Evolutionary conservation across 306 rosid genomes (phyloP).

Genomic region (Bauhinia variegata): DNA sequence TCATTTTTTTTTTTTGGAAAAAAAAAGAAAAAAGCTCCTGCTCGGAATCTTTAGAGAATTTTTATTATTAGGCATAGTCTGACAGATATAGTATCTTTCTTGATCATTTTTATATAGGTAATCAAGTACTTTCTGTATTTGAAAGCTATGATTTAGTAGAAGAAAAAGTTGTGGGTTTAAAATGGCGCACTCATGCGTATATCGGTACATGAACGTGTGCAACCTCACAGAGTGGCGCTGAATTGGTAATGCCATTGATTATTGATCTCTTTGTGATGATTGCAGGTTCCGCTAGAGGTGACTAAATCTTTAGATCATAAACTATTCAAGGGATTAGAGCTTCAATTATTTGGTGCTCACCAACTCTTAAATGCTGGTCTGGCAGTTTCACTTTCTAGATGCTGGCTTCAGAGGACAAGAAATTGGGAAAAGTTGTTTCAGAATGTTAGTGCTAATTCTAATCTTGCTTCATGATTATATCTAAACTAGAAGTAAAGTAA

Average conservation of each 20-base stretch:
- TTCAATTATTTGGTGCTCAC: slow-evolving; percentile 73
- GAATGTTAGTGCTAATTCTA: slow-evolving; percentile 48
- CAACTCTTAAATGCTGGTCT: slow-evolving; percentile 76
- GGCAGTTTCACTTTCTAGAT: slow-evolving; percentile 72
- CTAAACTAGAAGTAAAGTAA: slow-evolving; percentile 10
- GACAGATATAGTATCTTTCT: background rate
- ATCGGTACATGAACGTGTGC: slow-evolving; percentile 3
- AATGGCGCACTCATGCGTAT: background rate
- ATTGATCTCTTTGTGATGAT: slow-evolving; percentile 34
- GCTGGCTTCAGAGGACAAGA: slow-evolving; percentile 86
- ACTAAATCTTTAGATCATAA: slow-evolving; percentile 53
- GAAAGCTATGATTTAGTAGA: slow-evolving; percentile 9
- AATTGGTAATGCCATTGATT: background rate
- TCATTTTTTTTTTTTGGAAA: too few relatives aligned
- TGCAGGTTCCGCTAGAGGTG: slow-evolving; percentile 66
- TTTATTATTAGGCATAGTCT: background rate
- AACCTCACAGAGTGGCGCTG: background rate
- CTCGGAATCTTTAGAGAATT: background rate
- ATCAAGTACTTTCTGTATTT: slow-evolving; percentile 5
- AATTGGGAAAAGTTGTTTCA: slow-evolving; percentile 58
- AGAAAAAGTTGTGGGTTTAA: slow-evolving; percentile 16
- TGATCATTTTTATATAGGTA: background rate
- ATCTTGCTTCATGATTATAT: slow-evolving; percentile 22
- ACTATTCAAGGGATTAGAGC: slow-evolving; percentile 58
- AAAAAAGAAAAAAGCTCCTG: background rate